Base-by-base conservation (phyloP, 176 grass and related monocot species). In the Luzula sylvatica region DNA sequence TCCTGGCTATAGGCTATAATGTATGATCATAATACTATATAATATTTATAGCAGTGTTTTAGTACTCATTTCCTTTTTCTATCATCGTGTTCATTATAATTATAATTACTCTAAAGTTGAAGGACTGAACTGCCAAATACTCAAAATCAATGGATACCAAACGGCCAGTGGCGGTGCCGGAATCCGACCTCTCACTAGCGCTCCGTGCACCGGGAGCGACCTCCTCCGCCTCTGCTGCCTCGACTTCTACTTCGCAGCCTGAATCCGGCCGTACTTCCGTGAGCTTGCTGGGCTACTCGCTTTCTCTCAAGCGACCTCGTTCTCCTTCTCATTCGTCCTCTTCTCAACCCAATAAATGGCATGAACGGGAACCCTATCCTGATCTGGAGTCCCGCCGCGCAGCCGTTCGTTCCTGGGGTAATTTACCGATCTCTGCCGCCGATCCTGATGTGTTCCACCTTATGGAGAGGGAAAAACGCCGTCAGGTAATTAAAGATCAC, bases 241-340 rank as follows among this genome's bases (percentile, higher is more conserved):
- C n/a, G n/a, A n/a, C n/a, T n/a, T 87, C 44, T 45, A 66, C 45
- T 25, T 52, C 61, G 28, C 61, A 48, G 61, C 61, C 44, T 15
- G 45, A 47, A 25, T 19, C 38, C 55, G 44, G 20, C 19, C 2
- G 47, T n/a, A 20, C 58, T 44, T 15, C 4, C 13, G 46, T 59
- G 13, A 46, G 3, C 46, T 83, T 96, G 60, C 66, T 89, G 3
- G 84, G 92, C 1, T 82, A 95, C 67, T 29, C 84, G 16, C 73
- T 95, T 58, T 89, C 76, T 80, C 57, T 95, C 63, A 96, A 89
- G 78, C 77, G 78, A 25, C 81, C 72, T n/a, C 86, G 81, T 2
- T 86, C 85, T 25, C 73, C 92, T 6, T 79, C 76, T 59, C 88
- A 80, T 9, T 89, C 84, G 12, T 72, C 80, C 2, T 79, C 77